Conservation (phyloP, 805 yeast genomes). For the Yamadazyma takamatsuzukensis region DNA sequence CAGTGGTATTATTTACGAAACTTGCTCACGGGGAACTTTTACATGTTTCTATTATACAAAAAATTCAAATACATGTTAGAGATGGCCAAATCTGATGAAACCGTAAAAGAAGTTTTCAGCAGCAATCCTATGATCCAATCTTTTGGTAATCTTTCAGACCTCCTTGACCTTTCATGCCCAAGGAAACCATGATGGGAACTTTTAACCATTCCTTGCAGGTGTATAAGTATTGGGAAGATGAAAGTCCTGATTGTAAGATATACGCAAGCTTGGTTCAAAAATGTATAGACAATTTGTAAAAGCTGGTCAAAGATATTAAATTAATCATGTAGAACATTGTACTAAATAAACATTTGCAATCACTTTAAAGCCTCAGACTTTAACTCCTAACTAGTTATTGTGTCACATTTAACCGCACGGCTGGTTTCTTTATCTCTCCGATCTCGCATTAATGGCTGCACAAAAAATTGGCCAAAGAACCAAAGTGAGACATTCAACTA, state of each 20-base stretch:
- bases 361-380: neutral
- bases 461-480: neutral
- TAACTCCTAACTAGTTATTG: neutral
- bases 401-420: no score
- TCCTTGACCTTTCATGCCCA: constrained; percentile 13
- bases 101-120: constrained; percentile 6
- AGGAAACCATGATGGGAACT: constrained; percentile 11
- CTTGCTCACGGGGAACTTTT: constrained; percentile 25
- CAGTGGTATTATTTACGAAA: constrained; percentile 37
- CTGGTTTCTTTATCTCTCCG: constrained; percentile 17
- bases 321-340: no score
- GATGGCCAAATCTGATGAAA: constrained; percentile 4
- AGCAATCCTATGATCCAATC: constrained; percentile 5
- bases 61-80: constrained; percentile 22
- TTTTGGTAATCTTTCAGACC: constrained; percentile 6
- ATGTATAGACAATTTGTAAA: constrained; percentile 18
- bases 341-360: constrained; percentile 2
- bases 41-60: constrained; percentile 26
- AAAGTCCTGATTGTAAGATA: constrained; percentile 27
- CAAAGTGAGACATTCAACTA: neutral
- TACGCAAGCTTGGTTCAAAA: constrained; percentile 22
- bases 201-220: constrained; percentile 29
- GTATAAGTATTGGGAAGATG: constrained; percentile 34
- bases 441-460: constrained; percentile 14
- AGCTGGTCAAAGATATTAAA: no score